These are phyloP conservation scores for Termitomyces sp. DNA, from an alignment of 768 basidiomycete species.

Conservation along the genomic window DNA sequence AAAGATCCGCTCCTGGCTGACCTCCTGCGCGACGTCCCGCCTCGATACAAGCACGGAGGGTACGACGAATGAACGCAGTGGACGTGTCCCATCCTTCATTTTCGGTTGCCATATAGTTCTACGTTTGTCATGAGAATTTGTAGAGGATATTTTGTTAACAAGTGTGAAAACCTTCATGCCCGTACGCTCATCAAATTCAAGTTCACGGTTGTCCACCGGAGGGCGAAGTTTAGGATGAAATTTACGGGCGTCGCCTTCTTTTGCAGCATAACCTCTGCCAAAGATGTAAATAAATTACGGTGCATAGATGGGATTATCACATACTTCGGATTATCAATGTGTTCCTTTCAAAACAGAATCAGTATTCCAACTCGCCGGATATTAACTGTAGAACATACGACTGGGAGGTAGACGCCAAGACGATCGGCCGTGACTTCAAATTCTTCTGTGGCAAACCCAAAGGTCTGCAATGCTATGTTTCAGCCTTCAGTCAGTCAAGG, in stretches of 20 bases:
- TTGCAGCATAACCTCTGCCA: constrained; percentile 59
- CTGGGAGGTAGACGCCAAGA: constrained; percentile 72
- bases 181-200: constrained; percentile 69
- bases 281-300: background rate
- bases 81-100: constrained; percentile 70
- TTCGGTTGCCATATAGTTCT: constrained; percentile 80
- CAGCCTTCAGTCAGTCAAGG: background rate
- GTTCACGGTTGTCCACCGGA: constrained; percentile 66
- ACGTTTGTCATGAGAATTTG: background rate
- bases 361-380: background rate
- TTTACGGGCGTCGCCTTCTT: constrained; percentile 65
- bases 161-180: constrained; percentile 64
- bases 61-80: constrained; percentile 59
- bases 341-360: constrained; percentile 38
- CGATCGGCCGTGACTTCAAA: constrained; percentile 71
- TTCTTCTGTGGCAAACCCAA: constrained; percentile 60
- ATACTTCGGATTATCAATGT: constrained; percentile 76
- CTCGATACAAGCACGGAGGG: constrained; percentile 62
- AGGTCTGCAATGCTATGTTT: constrained; percentile 33
- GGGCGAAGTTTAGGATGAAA: constrained; percentile 71
- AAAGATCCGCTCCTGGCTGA: constrained; percentile 49
- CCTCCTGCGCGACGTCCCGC: constrained; percentile 54
- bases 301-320: background rate
- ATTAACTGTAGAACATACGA: constrained; percentile 31
- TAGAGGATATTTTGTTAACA: background rate